phyloP scores from a whole-genome alignment of 2,329 filamentous ascomycete genomes.

The Ceratocystis destructans region DNA sequence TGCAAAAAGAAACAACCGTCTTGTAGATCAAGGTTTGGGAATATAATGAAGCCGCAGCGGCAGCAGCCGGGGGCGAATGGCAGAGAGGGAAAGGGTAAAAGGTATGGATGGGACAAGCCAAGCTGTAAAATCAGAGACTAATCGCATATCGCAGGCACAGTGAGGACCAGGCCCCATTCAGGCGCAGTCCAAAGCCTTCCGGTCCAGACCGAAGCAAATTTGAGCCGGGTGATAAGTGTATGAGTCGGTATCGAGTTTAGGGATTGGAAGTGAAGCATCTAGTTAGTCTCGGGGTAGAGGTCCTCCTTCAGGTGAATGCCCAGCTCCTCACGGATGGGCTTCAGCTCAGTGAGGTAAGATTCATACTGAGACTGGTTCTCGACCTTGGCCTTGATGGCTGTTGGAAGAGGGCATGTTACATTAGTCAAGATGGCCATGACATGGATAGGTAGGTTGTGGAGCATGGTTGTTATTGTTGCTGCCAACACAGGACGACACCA shows the following conservation, averaged over 20 bases:
- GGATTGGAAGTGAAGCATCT: conserved; percentile 23
- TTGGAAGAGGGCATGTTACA: conserved; percentile 1
- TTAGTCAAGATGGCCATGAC: neutral
- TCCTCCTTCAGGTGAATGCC: conserved; percentile 85
- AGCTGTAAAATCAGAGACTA: conserved; percentile 10
- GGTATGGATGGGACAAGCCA: conserved; percentile 5
- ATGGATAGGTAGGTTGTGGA: neutral
- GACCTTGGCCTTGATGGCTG: conserved; percentile 97
- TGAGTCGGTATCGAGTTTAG: conserved; percentile 6
- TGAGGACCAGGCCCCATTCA: neutral
- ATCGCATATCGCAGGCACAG: conserved; percentile 7
- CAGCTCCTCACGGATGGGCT: conserved; percentile 83
- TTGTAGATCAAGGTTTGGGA: conserved; percentile 7
- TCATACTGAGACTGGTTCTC: conserved; percentile 97
- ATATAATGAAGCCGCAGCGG: conserved; percentile 3
- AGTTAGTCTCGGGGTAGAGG: conserved; percentile 59
- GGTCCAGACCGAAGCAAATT: conserved; percentile 5
- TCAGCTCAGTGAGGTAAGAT: conserved; percentile 87
- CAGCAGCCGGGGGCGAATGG: neutral
- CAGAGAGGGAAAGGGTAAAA: neutral
- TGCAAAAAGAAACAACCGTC: neutral
- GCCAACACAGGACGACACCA: neutral
- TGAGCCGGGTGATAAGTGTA: conserved; percentile 1
- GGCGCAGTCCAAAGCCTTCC: conserved; percentile 7
- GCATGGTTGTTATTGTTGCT: neutral